Base-by-base conservation (phyloP, 768 basidiomycete genomes). In the Lentinula lateritia region DNA sequence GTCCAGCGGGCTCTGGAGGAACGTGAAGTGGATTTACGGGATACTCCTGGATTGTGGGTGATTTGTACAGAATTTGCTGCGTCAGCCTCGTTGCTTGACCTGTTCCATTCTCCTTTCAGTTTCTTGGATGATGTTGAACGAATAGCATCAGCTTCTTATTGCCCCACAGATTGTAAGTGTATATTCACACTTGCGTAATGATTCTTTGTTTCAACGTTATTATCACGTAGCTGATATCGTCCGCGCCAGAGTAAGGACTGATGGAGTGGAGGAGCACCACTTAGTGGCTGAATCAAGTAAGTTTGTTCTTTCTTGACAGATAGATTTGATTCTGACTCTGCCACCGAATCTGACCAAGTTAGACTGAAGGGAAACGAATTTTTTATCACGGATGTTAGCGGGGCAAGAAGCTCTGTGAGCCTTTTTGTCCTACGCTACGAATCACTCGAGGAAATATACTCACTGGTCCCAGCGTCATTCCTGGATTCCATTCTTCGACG, bases 401-500 rank as follows among this genome's bases (percentile, higher is more conserved):
- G 88, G 28, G 80, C 79, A 50, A 80, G 86, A 60, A 80, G 77
- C 65, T 74, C 80, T 69, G 80, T 80, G 55, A 60, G 72, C 61
- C 15, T 20, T 55, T 28, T 34, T 23, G 32, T 62, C 35, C 36
- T 39, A n/a, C 13, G 4, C 41, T 35, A 10, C 32, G 36, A 41
- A 43, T 28, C 28, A 28, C 12, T 43, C 18, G 41, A 28, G 20
- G 41, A 12, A 23, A 20, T 60, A 54, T 59, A 34, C 36, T 35
- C 28, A 28, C 46, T 7, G 28, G 62, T 46, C 18, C 4, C 66
- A 84, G 80, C 82, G 88, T 20, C 79, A 83, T 36, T 81, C 80
- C 32, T 92, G 90, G 90, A 83, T 86, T 16, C 84, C 89, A 3
- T 92, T 83, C 70, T 93, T 93, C 63, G 89, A 93, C 65, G 85